Conservation (phyloP, 495 filamentous ascomycete genomes). For the Talaromyces adpressus region DNA sequence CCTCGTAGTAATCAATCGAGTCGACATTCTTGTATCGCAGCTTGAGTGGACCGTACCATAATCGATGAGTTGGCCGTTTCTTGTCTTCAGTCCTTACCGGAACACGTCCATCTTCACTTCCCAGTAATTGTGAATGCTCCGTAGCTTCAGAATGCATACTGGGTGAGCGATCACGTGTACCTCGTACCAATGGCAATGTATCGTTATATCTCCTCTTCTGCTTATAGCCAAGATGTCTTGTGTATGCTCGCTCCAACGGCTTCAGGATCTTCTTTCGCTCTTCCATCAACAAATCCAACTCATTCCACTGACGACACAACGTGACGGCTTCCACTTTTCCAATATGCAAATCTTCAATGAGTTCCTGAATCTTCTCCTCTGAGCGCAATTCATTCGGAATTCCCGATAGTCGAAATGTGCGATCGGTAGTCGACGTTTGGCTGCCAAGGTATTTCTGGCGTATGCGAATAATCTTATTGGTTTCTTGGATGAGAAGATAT, state of each 20-base stretch:
- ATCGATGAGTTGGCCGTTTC: slow-evolving; percentile 58
- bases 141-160: slow-evolving; percentile 33
- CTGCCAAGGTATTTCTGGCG: slow-evolving; percentile 88
- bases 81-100: slow-evolving; percentile 32
- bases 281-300: slow-evolving; percentile 69
- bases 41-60: slow-evolving; percentile 76
- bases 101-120: slow-evolving; percentile 24
- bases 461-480: slow-evolving; percentile 71
- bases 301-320: slow-evolving; percentile 80
- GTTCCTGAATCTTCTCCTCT: slow-evolving; percentile 76
- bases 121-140: slow-evolving; percentile 47
- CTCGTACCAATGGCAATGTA: slow-evolving; percentile 42
- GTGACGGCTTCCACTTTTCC: slow-evolving; percentile 91
- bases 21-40: slow-evolving; percentile 70
- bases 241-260: slow-evolving; percentile 82
- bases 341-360: slow-evolving; percentile 81
- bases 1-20: slow-evolving; percentile 89
- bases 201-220: slow-evolving; percentile 40
- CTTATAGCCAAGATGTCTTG: slow-evolving; percentile 54
- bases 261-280: slow-evolving; percentile 57
- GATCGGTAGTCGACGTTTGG: slow-evolving; percentile 88
- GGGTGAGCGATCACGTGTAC: slow-evolving; percentile 29
- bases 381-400: slow-evolving; percentile 75
- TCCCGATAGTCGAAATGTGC: slow-evolving; percentile 85
- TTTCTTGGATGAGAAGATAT: slow-evolving; percentile 78